Conservation (phyloP, 1,284 basidiomycete species). For the Amylostereum areolatum region DNA sequence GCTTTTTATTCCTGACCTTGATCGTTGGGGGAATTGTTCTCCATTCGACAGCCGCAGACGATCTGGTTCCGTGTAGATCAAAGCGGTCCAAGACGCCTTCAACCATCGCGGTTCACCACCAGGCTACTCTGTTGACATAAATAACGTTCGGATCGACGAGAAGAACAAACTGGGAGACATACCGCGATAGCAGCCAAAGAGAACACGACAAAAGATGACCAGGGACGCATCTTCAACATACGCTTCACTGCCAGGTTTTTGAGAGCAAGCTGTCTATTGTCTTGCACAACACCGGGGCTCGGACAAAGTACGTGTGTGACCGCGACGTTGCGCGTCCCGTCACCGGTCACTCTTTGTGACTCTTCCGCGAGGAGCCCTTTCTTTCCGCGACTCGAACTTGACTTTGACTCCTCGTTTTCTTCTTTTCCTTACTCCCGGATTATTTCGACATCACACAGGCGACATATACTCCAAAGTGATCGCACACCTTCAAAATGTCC, state of each 20-base stretch:
- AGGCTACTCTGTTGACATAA: not conserved
- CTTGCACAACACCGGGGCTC: not conserved
- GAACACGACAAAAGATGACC: not conserved
- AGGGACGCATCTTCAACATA: not conserved
- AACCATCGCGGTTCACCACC: constrained; percentile 2
- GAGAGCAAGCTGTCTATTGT: not conserved
- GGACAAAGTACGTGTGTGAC: not conserved
- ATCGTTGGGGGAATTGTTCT: constrained; percentile 14
- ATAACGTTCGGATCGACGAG: constrained; percentile 2
- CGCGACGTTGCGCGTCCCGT: not conserved
- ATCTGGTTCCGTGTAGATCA: constrained; percentile 4
- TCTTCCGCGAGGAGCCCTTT: not conserved
- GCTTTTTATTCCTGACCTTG: constrained; percentile 15
- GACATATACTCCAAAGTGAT: not conserved
- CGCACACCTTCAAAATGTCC: too few relatives aligned
- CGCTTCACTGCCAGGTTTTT: not conserved
- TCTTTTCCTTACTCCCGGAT: not conserved
- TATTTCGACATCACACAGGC: not conserved
- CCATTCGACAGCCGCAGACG: constrained; percentile 13
- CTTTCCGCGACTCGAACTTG: not conserved
- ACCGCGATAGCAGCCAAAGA: not conserved
- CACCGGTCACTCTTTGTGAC: not conserved
- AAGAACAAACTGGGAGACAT: constrained; percentile 2
- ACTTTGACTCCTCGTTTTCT: not conserved
- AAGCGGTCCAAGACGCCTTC: constrained; percentile 1